Evolutionary conservation across 257 asterid genomes (phyloP).

Genomic region (Sherardia arvensis): DNA sequence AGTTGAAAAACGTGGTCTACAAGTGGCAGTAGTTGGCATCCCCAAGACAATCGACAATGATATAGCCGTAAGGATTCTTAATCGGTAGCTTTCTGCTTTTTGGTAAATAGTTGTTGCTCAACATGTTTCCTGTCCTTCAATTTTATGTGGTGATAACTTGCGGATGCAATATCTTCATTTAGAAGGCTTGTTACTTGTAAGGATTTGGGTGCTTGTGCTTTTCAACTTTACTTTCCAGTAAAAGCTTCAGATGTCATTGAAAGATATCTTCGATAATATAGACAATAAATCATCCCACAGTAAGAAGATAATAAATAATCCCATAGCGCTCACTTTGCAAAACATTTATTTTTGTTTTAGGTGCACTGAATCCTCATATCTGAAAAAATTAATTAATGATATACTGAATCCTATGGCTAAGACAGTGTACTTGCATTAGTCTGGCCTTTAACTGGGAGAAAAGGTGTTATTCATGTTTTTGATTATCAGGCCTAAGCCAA

Average conservation of each 20-base stretch:
- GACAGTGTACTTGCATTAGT: neutral
- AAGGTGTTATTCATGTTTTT: neutral
- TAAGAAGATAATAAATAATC: neutral
- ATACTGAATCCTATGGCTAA: neutral
- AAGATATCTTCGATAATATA: neutral
- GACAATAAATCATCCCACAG: no score
- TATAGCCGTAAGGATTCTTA: slow-evolving; percentile 57
- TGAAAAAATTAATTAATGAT: no score
- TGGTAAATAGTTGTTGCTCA: neutral
- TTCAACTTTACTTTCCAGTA: neutral
- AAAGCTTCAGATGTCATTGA: neutral
- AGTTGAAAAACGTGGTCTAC: slow-evolving; percentile 76
- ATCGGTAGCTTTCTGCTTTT: neutral
- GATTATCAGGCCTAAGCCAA: neutral
- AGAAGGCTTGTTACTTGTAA: neutral
- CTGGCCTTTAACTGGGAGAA: neutral
- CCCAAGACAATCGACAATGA: slow-evolving; percentile 98
- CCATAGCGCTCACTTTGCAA: neutral
- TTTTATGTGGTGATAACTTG: neutral
- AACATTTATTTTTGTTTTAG: no score
- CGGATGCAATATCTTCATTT: neutral
- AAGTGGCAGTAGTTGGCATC: slow-evolving; percentile 88
- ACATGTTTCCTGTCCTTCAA: neutral
- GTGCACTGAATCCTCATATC: neutral
- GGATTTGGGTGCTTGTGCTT: neutral